Evolutionary conservation across 768 basidiomycete genomes (phyloP).

Genomic region (Amanita pallidorosea): DNA sequence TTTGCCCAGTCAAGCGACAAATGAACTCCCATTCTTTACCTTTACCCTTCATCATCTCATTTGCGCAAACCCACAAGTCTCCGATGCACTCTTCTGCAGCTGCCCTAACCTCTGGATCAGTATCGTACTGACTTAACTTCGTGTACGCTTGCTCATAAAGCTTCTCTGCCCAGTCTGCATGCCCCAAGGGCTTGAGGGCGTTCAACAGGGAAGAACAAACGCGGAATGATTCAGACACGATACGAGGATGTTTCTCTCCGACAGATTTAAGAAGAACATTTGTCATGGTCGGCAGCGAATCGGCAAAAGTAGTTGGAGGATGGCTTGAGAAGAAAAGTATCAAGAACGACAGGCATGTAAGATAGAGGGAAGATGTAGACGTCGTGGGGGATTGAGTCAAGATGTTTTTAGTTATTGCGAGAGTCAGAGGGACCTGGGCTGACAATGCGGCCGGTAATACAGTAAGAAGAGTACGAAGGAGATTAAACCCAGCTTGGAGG

Average conservation of each 20-base stretch:
- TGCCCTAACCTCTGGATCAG: conserved; percentile 83
- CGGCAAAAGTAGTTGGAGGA: conserved; percentile 43
- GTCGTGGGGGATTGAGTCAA: conserved; percentile 61
- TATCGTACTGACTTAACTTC: conserved; percentile 69
- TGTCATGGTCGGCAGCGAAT: conserved; percentile 55
- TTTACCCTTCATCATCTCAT: conserved; percentile 55
- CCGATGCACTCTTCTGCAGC: conserved; percentile 78
- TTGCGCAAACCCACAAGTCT: conserved; percentile 81
- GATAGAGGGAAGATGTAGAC: conserved; percentile 71
- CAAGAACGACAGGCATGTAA: conserved; percentile 80
- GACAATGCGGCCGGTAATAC: conserved; percentile 82
- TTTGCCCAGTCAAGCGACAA: conserved; percentile 58
- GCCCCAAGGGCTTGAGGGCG: conserved; percentile 59
- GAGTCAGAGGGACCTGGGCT: conserved; percentile 51
- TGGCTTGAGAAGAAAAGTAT: conserved; percentile 72
- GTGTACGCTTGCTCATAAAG: conserved; percentile 68
- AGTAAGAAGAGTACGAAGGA: conserved; percentile 64
- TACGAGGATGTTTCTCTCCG: conserved; percentile 77
- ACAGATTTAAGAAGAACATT: conserved; percentile 68
- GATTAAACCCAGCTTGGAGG: conserved; percentile 76
- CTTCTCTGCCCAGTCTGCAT: conserved; percentile 53
- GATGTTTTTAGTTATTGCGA: conserved; percentile 52
- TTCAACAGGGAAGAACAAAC: conserved; percentile 78
- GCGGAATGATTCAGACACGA: conserved; percentile 81
- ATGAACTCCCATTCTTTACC: conserved; percentile 76